Base-by-base conservation (phyloP, 257 asterid species). In the Apocynum venetum region DNA sequence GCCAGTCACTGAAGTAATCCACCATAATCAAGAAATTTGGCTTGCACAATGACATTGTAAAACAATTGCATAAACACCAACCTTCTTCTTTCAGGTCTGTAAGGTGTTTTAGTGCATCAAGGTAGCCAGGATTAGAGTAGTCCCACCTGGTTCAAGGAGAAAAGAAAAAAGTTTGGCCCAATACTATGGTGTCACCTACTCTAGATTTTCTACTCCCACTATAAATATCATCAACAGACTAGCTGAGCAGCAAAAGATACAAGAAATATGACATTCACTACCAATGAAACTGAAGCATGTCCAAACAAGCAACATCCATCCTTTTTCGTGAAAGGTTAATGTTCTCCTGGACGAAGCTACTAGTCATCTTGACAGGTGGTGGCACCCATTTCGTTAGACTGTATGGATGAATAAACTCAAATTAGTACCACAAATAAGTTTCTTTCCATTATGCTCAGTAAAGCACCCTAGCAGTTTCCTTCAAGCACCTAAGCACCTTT, bases 221-320 rank as follows among this genome's bases (percentile, higher is more conserved):
- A 14, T 65, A 67, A 72, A 46, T 19, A 72, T 46, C 44, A 10
- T 12, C 15, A 46, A 15, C 17, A 36, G 46, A 65, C 61, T 47
- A 17, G 9, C 3, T 15, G 12, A 51, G 60, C 15, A 47, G 15
- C 52, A 35, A 35, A 48, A 66, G 75, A 74, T 82, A 72, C 63
- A 57, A 63, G 73, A 47, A 72, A 51, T 72, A 52, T 53, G 74
- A 60, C 5, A 12, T 8, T 75, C 47, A 57, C 65, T 86, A 95
- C 99, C 99, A 96, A 82, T 96, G 99, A 87, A 96, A 91, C 89
- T 96, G 99, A 89, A 93, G 99, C 99, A 96, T 96, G 86, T 93
- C 99, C 80, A 96, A 81, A 59, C 91, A 82, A 49, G 91, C 79
- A 81, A 96, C 98, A 83, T 93, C 99, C 99, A 96, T 96, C 87